These are phyloP conservation scores for Taxillus chinensis DNA, from an alignment of 164 flowering plant species.

Conservation along the genomic window DNA sequence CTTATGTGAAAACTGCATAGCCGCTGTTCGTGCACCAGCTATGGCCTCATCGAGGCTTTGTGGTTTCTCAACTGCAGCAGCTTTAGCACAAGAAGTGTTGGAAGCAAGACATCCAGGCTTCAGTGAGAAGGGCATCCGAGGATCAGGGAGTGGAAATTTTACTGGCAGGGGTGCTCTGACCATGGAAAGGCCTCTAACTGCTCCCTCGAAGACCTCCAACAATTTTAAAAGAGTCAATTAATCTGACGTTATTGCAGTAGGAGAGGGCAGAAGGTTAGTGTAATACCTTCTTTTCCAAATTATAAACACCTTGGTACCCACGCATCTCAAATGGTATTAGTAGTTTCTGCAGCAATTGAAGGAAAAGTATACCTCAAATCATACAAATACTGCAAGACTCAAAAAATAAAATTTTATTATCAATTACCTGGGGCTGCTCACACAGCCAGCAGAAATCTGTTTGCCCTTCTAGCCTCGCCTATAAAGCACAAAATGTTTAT, in stretches of 20 bases:
- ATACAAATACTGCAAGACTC: not conserved
- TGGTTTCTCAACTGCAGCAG: conserved; percentile 30
- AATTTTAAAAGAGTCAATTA: not conserved
- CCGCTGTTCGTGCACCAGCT: conserved; percentile 82
- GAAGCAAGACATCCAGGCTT: conserved; percentile 61
- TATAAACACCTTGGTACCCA: conserved; percentile 75
- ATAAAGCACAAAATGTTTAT: not conserved
- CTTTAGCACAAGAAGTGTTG: conserved; percentile 11
- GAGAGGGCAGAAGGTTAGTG: too few relatives aligned
- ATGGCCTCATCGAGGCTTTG: conserved; percentile 54
- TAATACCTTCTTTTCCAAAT: conserved; percentile 71
- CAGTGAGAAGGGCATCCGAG: conserved; percentile 52
- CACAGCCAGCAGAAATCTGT: conserved; percentile 90
- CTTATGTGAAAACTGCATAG: conserved; percentile 63
- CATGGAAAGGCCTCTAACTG: conserved; percentile 57
- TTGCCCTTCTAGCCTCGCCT: conserved; percentile 84
- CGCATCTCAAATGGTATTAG: conserved; percentile 89
- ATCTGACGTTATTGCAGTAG: too few relatives aligned
- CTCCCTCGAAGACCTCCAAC: conserved; percentile 57
- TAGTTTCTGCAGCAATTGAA: conserved; percentile 41
- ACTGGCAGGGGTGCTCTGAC: conserved; percentile 58
- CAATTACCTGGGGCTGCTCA: conserved; percentile 72
- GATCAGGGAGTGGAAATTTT: conserved; percentile 65
- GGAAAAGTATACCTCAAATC: not conserved
- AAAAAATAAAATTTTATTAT: not conserved